These are phyloP conservation scores for Fraxinus sp. DNA, from an alignment of 305 asterid species.

Conservation along the genomic window DNA sequence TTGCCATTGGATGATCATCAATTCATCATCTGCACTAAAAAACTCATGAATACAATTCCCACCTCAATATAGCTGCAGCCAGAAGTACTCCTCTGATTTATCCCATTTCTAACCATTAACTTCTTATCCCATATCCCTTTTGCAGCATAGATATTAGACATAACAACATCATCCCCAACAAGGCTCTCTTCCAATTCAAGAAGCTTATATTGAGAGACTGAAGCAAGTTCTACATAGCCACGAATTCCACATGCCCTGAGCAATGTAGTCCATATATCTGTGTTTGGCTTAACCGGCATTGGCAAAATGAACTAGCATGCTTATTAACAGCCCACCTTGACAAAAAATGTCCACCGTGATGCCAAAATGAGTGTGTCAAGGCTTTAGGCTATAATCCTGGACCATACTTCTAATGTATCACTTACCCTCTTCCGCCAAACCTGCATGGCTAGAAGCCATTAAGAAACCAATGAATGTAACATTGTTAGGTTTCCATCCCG, in stretches of 20 bases:
- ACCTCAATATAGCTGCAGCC: constrained; percentile 25
- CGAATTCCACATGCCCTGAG: constrained; percentile 15
- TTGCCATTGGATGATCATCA: neutral
- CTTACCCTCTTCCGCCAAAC: neutral
- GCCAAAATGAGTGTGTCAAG: neutral
- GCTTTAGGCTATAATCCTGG: neutral
- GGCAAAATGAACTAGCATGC: constrained; percentile 23
- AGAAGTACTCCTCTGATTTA: constrained; percentile 23
- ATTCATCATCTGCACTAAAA: neutral
- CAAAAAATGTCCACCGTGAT: neutral
- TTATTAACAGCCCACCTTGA: neutral
- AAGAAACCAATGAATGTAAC: neutral
- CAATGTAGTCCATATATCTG: constrained; percentile 23
- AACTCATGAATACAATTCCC: constrained; percentile 10
- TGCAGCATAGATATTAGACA: constrained; percentile 29
- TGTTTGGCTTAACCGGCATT: constrained; percentile 21
- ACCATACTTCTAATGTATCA: neutral
- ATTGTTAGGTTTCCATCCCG: neutral
- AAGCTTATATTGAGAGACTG: constrained; percentile 15
- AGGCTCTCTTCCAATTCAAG: constrained; percentile 6
- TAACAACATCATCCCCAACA: constrained; percentile 28
- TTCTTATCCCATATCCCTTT: constrained; percentile 38
- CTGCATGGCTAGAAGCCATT: constrained; percentile 2
- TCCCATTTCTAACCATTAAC: constrained; percentile 20
- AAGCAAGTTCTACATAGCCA: constrained; percentile 28